Conservation (phyloP, 345 rosid genomes). For the Pugionium cornutum region DNA sequence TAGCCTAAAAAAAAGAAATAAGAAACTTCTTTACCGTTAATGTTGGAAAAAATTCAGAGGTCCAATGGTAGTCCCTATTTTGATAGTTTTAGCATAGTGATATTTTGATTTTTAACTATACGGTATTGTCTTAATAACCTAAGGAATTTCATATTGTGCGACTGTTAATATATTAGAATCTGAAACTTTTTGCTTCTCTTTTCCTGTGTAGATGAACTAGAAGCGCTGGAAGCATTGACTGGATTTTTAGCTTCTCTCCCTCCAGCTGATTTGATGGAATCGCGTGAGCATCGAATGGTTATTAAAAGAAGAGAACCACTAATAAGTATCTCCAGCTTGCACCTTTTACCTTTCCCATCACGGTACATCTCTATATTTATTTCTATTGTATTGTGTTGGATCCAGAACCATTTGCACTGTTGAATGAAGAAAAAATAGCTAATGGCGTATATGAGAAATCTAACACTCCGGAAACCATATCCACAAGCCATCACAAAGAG, state of each 20-base stretch:
- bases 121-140: slow-evolving; percentile 1
- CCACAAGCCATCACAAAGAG: slow-evolving; percentile 43
- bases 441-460: slow-evolving; percentile 50
- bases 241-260: slow-evolving; percentile 53
- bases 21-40: slow-evolving; percentile 50
- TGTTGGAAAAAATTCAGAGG: background rate
- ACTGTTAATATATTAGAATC: slow-evolving; percentile 1
- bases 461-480: slow-evolving; percentile 50
- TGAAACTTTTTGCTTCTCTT: slow-evolving; percentile 17
- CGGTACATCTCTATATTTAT: slow-evolving; percentile 9
- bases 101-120: slow-evolving; percentile 1
- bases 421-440: slow-evolving; percentile 54
- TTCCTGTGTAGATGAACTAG: slow-evolving; percentile 59
- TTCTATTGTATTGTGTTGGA: slow-evolving; percentile 30
- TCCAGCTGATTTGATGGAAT: slow-evolving; percentile 53
- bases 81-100: slow-evolving; percentile 22
- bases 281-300: slow-evolving; percentile 50
- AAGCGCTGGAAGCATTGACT: slow-evolving; percentile 70
- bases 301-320: background rate
- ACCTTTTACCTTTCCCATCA: slow-evolving; percentile 11
- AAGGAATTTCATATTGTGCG: slow-evolving; percentile 6
- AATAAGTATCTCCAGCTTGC: slow-evolving; percentile 20
- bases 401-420: slow-evolving; percentile 63
- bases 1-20: slow-evolving; percentile 44
- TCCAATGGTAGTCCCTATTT: background rate